A percentile compares a stretch with the other conserved stretches of the same genome.
These are phyloP conservation scores for Sanghuangporus sanghuang DNA, from an alignment of 1,284 basidiomycete genomes.

Conservation along the genomic window DNA sequence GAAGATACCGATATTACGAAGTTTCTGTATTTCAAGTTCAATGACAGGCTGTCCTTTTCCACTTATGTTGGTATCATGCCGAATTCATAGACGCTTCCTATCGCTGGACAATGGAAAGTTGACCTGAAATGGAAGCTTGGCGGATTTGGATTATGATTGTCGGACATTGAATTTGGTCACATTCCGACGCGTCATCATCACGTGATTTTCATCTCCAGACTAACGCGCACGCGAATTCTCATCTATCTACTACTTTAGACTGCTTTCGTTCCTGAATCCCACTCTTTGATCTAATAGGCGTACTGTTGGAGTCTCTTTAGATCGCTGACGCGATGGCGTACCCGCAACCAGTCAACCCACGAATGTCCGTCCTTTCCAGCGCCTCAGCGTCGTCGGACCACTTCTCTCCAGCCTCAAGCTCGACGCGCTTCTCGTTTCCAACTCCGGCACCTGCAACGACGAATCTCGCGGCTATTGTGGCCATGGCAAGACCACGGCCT, in stretches of 20 bases:
- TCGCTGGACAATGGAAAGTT: too few species aligned
- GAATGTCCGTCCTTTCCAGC: constrained; percentile 66
- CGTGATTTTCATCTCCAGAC: background rate
- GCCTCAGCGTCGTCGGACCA: constrained; percentile 63
- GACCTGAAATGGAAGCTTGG: too few species aligned
- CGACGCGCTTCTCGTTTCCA: constrained; percentile 65
- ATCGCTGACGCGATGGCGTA: constrained; percentile 2
- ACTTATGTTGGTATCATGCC: too few species aligned
- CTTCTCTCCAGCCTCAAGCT: constrained; percentile 54
- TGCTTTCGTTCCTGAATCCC: too few species aligned
- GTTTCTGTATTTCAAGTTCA: too few species aligned
- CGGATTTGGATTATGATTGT: too few species aligned
- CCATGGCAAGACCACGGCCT: constrained; percentile 44
- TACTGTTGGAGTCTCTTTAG: too few species aligned
- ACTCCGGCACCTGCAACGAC: constrained; percentile 47
- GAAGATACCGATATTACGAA: background rate
- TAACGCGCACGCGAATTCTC: background rate
- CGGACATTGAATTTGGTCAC: background rate
- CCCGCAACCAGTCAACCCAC: constrained; percentile 35
- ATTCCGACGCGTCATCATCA: background rate
- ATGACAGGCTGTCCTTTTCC: too few species aligned
- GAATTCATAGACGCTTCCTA: too few species aligned
- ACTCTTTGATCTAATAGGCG: too few species aligned
- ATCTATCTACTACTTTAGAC: too few species aligned
- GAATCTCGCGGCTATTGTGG: constrained; percentile 35